These are phyloP conservation scores for Ananas comosus DNA, from an alignment of 176 grass and related monocot genomes.

Conservation along the genomic window DNA sequence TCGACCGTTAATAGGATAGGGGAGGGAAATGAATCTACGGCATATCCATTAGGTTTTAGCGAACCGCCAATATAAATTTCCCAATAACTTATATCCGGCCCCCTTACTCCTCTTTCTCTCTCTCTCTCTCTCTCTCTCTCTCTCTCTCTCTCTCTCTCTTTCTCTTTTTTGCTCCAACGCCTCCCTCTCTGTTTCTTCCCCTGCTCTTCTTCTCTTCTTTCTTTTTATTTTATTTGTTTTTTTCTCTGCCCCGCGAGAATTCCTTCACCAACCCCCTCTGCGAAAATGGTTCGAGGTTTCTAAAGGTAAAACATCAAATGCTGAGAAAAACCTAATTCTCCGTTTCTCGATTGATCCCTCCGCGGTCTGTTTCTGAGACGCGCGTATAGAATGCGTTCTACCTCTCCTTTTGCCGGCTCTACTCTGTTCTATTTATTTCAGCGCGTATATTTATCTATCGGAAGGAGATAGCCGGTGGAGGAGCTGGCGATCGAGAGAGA, in stretches of 20 bases:
- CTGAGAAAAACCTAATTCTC: not conserved
- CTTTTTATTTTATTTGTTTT: not conserved
- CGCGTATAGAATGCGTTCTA: not conserved
- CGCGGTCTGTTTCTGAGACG: not conserved
- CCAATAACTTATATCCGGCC: not conserved
- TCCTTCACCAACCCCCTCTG: not conserved
- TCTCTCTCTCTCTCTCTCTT: constrained; percentile 14
- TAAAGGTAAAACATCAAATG: not conserved
- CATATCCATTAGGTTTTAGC: constrained; percentile 2
- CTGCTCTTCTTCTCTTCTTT: constrained; percentile 18
- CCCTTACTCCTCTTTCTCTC: not conserved
- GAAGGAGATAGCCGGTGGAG: not conserved
- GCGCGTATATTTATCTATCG: not conserved
- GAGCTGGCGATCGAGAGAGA: constrained; percentile 33
- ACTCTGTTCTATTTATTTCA: not conserved
- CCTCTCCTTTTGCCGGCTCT: not conserved
- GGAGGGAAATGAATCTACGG: not conserved
- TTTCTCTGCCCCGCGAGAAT: not conserved
- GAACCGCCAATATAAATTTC: constrained; percentile 23
- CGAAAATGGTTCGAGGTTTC: not conserved
- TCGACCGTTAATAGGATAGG: not conserved
- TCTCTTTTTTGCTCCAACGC: not conserved
- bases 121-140: constrained; percentile 9
- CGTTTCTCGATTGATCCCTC: not conserved
- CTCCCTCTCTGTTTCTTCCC: constrained; percentile 12